These are phyloP conservation scores for Pythium guiyangense DNA, from an alignment of 352 stramenopile genomes.

Conservation along the genomic window DNA sequence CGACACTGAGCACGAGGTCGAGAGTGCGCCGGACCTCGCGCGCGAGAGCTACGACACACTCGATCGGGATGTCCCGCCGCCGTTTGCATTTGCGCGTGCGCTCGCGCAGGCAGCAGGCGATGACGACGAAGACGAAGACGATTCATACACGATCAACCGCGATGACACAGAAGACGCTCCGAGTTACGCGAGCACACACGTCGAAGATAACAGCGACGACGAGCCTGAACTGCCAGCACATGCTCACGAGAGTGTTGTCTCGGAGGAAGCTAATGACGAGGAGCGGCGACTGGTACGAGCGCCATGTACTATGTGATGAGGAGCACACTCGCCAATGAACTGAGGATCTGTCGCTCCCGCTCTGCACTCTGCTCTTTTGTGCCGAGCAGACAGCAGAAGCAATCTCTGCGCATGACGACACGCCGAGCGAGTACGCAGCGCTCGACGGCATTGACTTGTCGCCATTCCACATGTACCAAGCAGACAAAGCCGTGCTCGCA, in stretches of 20 bases:
- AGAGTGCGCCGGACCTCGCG: too few relatives aligned
- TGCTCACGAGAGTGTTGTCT: too few relatives aligned
- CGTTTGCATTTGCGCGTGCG: background rate
- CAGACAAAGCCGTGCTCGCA: slow-evolving; percentile 40
- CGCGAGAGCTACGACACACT: background rate
- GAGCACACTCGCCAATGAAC: background rate
- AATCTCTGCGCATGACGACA: background rate
- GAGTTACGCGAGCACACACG: background rate
- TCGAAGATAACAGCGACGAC: background rate
- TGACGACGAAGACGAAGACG: background rate
- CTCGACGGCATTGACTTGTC: slow-evolving; percentile 41
- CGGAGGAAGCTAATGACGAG: background rate
- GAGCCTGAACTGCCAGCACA: background rate
- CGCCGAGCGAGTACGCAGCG: slow-evolving; percentile 19
- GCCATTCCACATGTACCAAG: slow-evolving; percentile 55
- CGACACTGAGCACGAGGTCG: background rate
- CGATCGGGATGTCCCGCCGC: background rate
- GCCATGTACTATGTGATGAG: background rate
- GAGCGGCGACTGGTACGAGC: background rate
- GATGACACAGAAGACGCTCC: background rate
- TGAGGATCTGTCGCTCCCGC: background rate
- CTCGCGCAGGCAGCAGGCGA: too few relatives aligned
- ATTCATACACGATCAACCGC: background rate
- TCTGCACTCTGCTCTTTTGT: background rate
- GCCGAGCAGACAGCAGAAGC: background rate